Evolutionary conservation across 176 grass and related monocot species (phyloP), one percentile per base, ranked within the genome.

Genomic region (Hordeum vulgare): DNA sequence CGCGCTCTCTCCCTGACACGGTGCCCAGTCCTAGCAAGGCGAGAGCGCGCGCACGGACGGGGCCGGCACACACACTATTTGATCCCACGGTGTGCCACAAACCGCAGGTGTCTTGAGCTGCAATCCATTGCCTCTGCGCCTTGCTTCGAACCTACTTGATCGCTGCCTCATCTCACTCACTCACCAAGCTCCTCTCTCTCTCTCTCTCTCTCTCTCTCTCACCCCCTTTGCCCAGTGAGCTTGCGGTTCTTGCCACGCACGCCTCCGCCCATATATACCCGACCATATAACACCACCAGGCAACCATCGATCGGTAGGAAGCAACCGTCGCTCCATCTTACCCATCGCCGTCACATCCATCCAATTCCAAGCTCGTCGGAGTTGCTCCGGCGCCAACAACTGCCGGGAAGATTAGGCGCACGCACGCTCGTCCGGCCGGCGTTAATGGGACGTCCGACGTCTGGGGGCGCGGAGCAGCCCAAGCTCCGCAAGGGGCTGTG

Each of bases 61-160:
- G 31, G 31, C 31, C 31, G 31, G 42, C 44, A 15, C 44, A 81
- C 60, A n/a, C n/a, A n/a, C n/a, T n/a, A 80, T 85, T 86, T 93
- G 90, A 91, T 67, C 84, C 80, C 75, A 60, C 69, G 73, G 82
- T 27, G 74, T 66, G 40, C 62, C 29, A 61, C 66, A 36, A 58
- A 66, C 37, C 45, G 47, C 84, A 73, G 85, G 79, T 94, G 84
- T 56, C 91, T 94, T 97, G 33, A 90, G 85, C 83, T 90, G 62
- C 84, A 94, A 97, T 94, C 80, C 89, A 94, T 5, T 3, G 6
- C 9, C 57, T 3, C 84, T 77, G 66, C 23, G 80, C 20, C 73
- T 96, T 97, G 94, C 94, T 97, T 97, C 82, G 64, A 94, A 79
- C 49, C 79, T 74, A 97, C 84, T 91, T 89, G 89, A 97, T 79